Evolutionary conservation across 805 yeast genomes (phyloP).

Genomic region (Candida ulmi): DNA sequence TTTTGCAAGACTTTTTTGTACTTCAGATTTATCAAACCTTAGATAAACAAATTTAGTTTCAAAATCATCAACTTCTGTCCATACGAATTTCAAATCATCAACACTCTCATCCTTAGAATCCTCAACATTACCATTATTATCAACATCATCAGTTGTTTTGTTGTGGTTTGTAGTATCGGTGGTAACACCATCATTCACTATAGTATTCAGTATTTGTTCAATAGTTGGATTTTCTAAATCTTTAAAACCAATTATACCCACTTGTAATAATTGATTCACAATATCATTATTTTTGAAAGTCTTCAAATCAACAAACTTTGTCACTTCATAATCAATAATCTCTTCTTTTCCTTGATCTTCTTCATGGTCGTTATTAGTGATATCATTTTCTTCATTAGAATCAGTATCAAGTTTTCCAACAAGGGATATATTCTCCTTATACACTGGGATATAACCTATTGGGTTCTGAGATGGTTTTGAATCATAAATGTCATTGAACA

Average conservation of each 20-base stretch:
- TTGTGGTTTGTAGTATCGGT: no score
- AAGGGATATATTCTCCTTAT: constrained; percentile 6
- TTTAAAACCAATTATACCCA: constrained; percentile 31
- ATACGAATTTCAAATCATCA: constrained; percentile 20
- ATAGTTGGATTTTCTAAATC: constrained; percentile 24
- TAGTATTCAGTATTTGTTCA: constrained; percentile 28
- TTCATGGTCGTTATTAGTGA: neutral
- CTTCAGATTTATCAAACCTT: constrained; percentile 19
- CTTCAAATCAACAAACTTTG: constrained; percentile 20
- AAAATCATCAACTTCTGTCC: constrained; percentile 32
- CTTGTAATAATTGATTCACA: constrained; percentile 30
- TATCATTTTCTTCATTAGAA: neutral
- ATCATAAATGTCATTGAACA: constrained; percentile 1
- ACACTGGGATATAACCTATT: constrained; percentile 17
- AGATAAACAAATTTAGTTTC: constrained; percentile 30
- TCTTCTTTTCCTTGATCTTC: constrained; percentile 1
- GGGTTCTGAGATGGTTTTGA: constrained; percentile 7
- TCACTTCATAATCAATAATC: constrained; percentile 4
- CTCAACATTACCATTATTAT: neutral
- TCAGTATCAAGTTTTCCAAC: constrained; percentile 1
- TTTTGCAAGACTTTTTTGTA: neutral
- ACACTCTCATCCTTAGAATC: neutral
- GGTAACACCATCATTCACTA: constrained; percentile 9
- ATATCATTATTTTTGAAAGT: constrained; percentile 28
- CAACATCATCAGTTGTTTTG: no score